These are phyloP conservation scores for Aspergillus melleus DNA, from an alignment of 2,329 filamentous ascomycete species.

Conservation along the genomic window DNA sequence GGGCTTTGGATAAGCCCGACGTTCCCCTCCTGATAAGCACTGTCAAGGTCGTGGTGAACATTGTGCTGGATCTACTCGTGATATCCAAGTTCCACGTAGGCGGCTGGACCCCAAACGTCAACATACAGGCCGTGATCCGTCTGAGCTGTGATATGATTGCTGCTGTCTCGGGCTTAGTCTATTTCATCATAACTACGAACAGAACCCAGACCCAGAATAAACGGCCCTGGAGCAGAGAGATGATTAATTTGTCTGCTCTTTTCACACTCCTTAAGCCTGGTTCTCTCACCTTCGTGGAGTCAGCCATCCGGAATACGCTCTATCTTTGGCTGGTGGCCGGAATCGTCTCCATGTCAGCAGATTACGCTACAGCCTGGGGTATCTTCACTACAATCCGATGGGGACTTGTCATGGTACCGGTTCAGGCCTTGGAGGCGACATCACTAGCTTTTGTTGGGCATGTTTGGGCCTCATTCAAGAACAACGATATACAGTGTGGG, in stretches of 20 bases:
- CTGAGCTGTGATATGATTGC: slow-evolving; percentile 61
- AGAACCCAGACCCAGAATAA: not conserved
- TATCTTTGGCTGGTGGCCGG: slow-evolving; percentile 70
- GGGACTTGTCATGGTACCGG: slow-evolving; percentile 73
- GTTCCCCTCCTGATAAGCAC: slow-evolving; percentile 67
- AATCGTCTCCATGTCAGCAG: slow-evolving; percentile 62
- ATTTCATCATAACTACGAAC: slow-evolving; percentile 51
- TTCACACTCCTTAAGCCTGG: slow-evolving; percentile 58
- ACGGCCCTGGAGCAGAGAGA: not conserved
- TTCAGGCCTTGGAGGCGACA: slow-evolving; percentile 66
- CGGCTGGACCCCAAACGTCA: slow-evolving; percentile 55
- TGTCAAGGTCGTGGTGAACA: slow-evolving; percentile 65
- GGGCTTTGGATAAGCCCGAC: slow-evolving; percentile 68
- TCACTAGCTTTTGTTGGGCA: slow-evolving; percentile 67
- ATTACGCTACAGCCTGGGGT: slow-evolving; percentile 72
- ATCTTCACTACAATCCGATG: slow-evolving; percentile 73
- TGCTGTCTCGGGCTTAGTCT: slow-evolving; percentile 57
- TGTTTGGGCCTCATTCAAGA: slow-evolving; percentile 56
- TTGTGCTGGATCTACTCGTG: slow-evolving; percentile 64
- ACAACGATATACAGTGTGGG: not conserved
- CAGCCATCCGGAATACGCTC: slow-evolving; percentile 65
- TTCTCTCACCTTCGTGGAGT: slow-evolving; percentile 61
- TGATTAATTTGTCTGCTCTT: slow-evolving; percentile 38
- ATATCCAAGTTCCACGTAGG: slow-evolving; percentile 66
- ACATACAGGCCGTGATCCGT: slow-evolving; percentile 64